These are phyloP conservation scores for Sphagnum fallax DNA, from an alignment of 228 moss, liverwort and hornwort species.

Conservation along the genomic window DNA sequence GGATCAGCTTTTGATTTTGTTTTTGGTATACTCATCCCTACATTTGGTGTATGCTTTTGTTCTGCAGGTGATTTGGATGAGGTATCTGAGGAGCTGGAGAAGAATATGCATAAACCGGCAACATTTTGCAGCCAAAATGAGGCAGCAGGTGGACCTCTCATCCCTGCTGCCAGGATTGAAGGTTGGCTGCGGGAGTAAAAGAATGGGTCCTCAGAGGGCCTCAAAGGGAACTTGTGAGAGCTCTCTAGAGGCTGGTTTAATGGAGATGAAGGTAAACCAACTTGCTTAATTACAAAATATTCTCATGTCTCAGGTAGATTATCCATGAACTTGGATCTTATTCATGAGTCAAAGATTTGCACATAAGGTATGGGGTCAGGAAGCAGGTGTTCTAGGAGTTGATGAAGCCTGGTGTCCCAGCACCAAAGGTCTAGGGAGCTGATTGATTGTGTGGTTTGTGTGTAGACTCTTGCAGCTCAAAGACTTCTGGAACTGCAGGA, in stretches of 20 bases:
- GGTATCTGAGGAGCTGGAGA: slow-evolving; percentile 66
- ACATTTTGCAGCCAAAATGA: slow-evolving; percentile 67
- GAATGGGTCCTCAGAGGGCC: slow-evolving; percentile 30
- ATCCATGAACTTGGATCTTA: not conserved
- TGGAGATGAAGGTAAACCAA: slow-evolving; percentile 69
- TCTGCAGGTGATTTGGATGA: slow-evolving; percentile 80
- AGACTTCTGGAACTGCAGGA: slow-evolving; percentile 86
- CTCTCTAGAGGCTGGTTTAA: slow-evolving; percentile 56
- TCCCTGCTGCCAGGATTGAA: slow-evolving; percentile 56
- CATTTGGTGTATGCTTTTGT: not conserved
- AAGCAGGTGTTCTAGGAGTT: no score
- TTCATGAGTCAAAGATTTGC: no score
- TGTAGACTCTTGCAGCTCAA: slow-evolving; percentile 72
- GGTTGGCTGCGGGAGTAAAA: slow-evolving; percentile 56
- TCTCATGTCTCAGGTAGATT: not conserved
- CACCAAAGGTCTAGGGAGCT: no score
- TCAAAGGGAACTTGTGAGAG: slow-evolving; percentile 49
- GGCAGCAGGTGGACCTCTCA: slow-evolving; percentile 57
- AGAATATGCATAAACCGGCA: slow-evolving; percentile 72
- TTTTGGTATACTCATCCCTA: no score
- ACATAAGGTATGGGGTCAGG: no score
- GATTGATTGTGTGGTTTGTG: no score
- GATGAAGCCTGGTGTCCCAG: no score
- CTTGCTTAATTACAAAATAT: not conserved
- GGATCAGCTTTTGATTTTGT: no score